These are phyloP conservation scores for Suillus clintonianus DNA, from an alignment of 768 basidiomycete genomes.

Conservation along the genomic window DNA sequence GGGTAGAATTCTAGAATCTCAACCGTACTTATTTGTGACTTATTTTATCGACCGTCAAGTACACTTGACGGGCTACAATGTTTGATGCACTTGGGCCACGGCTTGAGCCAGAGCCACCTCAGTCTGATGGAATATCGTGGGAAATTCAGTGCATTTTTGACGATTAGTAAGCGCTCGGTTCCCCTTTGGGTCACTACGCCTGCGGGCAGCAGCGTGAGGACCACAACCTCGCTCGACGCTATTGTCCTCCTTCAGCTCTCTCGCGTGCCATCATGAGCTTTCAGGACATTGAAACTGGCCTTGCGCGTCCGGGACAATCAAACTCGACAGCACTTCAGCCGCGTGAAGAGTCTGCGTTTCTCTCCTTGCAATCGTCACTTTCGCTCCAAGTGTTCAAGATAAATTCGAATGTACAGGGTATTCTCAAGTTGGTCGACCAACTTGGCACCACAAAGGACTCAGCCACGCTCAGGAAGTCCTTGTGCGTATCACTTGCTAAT, in stretches of 20 bases:
- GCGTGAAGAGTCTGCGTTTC: constrained; percentile 73
- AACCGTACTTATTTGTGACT: too few relatives aligned
- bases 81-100: too few relatives aligned
- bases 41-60: too few relatives aligned
- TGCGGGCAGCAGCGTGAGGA: neutral
- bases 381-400: constrained; percentile 98
- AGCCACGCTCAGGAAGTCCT: constrained; percentile 71
- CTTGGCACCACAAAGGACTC: constrained; percentile 86
- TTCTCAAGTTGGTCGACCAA: constrained; percentile 94
- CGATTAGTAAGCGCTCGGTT: neutral
- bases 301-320: constrained; percentile 30
- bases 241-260: neutral
- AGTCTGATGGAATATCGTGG: neutral
- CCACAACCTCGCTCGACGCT: neutral
- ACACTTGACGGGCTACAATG: too few relatives aligned
- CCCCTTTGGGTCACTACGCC: neutral
- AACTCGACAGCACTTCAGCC: constrained; percentile 35
- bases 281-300: constrained; percentile 51
- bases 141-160: neutral
- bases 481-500: constrained; percentile 54
- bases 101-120: too few relatives aligned
- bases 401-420: constrained; percentile 95
- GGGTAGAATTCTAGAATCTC: neutral
- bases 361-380: constrained; percentile 73
- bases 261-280: constrained; percentile 44